phyloP scores from a whole-genome alignment of 768 basidiomycete genomes.

The Asterophora lycoperdoides region DNA sequence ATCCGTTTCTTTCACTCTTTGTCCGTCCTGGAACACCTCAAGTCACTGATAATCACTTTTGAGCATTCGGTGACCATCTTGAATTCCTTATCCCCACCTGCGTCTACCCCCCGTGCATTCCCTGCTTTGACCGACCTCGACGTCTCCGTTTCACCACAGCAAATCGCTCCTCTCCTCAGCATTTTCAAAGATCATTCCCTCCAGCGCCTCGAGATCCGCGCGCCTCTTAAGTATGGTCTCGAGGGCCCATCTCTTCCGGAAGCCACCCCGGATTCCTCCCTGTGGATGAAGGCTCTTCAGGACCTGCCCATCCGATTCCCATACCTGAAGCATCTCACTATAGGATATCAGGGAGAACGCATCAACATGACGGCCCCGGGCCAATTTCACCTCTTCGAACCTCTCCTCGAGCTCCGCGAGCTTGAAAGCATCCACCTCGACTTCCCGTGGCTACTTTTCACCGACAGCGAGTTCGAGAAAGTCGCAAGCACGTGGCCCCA shows the following conservation, averaged over 20 bases:
- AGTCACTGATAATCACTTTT: background rate
- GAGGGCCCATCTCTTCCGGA: background rate
- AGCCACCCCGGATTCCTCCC: background rate
- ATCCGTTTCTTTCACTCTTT: constrained; percentile 2
- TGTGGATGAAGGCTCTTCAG: constrained; percentile 3
- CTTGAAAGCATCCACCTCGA: constrained; percentile 3
- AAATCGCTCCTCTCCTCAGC: background rate
- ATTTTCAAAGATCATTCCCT: constrained; percentile 6
- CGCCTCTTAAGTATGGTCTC: background rate
- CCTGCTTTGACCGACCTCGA: constrained; percentile 2
- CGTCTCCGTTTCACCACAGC: background rate
- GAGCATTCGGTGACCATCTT: background rate
- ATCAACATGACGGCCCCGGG: background rate
- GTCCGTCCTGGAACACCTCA: constrained; percentile 1
- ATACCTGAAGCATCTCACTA: background rate
- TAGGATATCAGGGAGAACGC: background rate
- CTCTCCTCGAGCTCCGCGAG: constrained; percentile 4
- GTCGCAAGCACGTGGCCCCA: constrained; percentile 5
- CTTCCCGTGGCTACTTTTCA: constrained; percentile 7
- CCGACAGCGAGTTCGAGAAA: constrained; percentile 3
- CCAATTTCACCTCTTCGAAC: constrained; percentile 3
- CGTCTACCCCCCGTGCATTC: background rate
- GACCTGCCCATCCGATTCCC: constrained; percentile 1
- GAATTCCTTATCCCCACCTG: background rate
- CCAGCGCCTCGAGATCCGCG: constrained; percentile 4